Evolutionary conservation across 2,329 filamentous ascomycete genomes (phyloP), one percentile per base, ranked within the genome.

Genomic region (Aspergillus quadrilineatus): DNA sequence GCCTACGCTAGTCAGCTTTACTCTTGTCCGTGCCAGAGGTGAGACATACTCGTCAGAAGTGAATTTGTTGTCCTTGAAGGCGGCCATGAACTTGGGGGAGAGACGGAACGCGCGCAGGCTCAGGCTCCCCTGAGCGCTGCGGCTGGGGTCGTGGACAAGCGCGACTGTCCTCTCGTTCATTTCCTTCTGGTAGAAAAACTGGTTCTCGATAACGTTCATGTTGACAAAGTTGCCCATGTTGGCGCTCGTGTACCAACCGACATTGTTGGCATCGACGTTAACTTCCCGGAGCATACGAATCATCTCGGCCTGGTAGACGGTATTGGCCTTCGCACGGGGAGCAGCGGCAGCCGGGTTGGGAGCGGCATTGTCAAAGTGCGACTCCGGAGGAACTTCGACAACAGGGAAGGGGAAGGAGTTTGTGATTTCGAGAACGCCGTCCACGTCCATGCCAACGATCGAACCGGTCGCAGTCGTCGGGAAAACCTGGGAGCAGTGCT

Each of bases 181-280:
- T 67, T 95, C 90, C 76, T 90, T 94, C 82, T 99, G 94, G 82
- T 96, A 97, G 80, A 92, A 89, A 79, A 87, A 92, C 77, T 97
- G 92, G 81, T 97, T 99, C 84, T 99, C 94, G 76, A 99, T 90
- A 73, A 96, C 92, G 81, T 89, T 90, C 72, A 89, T 77, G 81
- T 92, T 97, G 82, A 97, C 84, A 68, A 97, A 97, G 82, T 96
- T 97, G 76, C 94, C 94, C 90, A 99, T 95, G 76, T 92, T 96
- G 62, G 92, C 91, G 80, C 92, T 97, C 58, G 92, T 97, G 80
- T 99, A 99, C 92, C 92, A 99, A 69, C 94, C 94, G 59, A 96
- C 91, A 70, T 91, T 95, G 82, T 97, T 96, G 64, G 94, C 94
- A 75, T 99, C 94, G 58, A 97, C 90, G 75, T 97, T 99, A 70